phyloP scores from a whole-genome alignment of 805 yeast species.

The Ogataea zsoltii region DNA sequence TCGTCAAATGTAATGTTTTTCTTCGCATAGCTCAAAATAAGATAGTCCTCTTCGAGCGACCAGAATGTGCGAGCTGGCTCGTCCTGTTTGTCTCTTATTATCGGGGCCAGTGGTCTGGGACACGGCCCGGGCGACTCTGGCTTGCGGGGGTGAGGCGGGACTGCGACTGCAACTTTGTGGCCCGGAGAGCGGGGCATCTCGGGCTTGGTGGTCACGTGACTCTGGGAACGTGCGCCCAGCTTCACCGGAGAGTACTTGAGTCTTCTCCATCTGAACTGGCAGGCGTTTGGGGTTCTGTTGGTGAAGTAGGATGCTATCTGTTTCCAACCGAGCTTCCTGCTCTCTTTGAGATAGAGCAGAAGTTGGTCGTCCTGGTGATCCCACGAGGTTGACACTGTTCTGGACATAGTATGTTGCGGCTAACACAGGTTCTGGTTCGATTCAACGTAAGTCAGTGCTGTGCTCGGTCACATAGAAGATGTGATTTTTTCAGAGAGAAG shows the following conservation, averaged over 20 bases:
- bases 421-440: neutral
- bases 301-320: constrained; percentile 76
- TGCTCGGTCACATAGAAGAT: too few relatives aligned
- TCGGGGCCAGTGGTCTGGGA: neutral
- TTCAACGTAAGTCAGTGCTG: too few relatives aligned
- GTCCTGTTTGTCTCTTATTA: neutral
- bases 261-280: constrained; percentile 88
- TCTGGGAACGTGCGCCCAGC: too few relatives aligned
- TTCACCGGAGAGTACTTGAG: constrained; percentile 42
- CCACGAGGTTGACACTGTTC: constrained; percentile 50
- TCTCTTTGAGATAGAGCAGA: constrained; percentile 74
- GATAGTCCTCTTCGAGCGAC: constrained; percentile 34
- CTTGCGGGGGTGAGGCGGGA: neutral
- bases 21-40: constrained; percentile 52
- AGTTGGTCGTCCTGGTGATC: constrained; percentile 72
- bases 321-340: constrained; percentile 84
- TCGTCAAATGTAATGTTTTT: constrained; percentile 71
- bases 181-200: too few relatives aligned
- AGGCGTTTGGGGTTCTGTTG: constrained; percentile 83
- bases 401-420: neutral
- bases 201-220: neutral
- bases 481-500: too few relatives aligned
- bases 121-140: neutral
- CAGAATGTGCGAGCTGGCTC: neutral
- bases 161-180: too few relatives aligned